Evolutionary conservation across 2,329 filamentous ascomycete species (phyloP).

Genomic region (Cladobotryum mycophilum): DNA sequence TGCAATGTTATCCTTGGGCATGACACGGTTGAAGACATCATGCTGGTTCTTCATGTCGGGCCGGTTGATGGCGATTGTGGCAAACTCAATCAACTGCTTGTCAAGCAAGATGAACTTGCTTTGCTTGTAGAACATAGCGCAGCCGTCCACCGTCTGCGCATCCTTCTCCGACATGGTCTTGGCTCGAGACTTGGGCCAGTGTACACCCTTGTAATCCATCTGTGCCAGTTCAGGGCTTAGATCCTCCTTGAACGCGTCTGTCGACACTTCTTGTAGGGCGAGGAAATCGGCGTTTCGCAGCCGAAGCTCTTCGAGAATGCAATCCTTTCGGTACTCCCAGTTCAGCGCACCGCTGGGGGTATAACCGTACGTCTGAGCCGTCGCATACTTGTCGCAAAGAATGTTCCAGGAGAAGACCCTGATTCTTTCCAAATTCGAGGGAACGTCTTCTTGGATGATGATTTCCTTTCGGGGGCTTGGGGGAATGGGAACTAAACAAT

Average conservation of each 20-base stretch:
- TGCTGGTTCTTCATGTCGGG: constrained; percentile 96
- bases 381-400: constrained; percentile 89
- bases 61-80: constrained; percentile 84
- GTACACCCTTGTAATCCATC: constrained; percentile 87
- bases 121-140: constrained; percentile 93
- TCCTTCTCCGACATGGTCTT: constrained; percentile 90
- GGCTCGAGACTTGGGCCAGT: constrained; percentile 83
- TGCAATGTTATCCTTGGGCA: constrained; percentile 97
- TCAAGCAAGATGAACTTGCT: constrained; percentile 92
- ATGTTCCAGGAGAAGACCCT: constrained; percentile 93
- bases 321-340: constrained; percentile 81
- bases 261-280: constrained; percentile 89
- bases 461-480: constrained; percentile 73
- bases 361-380: constrained; percentile 79
- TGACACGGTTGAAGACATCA: constrained; percentile 96
- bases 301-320: constrained; percentile 77
- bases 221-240: constrained; percentile 83
- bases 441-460: constrained; percentile 64
- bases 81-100: constrained; percentile 90
- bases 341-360: constrained; percentile 73
- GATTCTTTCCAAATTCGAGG: constrained; percentile 59
- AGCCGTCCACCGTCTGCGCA: constrained; percentile 85
- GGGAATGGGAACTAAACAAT: constrained; percentile 60
- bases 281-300: constrained; percentile 80
- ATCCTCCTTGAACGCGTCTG: constrained; percentile 84